Conservation (phyloP, 768 basidiomycete species). For the Suillus brevipes region DNA sequence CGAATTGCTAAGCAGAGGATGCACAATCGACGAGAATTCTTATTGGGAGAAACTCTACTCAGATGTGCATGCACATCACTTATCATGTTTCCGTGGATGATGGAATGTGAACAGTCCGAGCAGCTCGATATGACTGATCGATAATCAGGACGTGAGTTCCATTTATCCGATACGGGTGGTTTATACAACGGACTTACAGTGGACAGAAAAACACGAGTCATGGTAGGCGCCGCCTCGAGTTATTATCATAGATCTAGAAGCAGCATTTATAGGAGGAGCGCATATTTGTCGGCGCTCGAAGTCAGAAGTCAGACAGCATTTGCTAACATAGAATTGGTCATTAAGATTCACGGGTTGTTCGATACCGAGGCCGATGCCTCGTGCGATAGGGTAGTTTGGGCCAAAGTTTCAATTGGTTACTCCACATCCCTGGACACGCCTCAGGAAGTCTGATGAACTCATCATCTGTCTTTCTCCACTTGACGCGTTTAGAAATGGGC, state of each 20-base stretch:
- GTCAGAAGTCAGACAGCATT: background rate
- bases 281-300: background rate
- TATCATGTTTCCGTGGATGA: background rate
- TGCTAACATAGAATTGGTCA: background rate
- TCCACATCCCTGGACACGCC: background rate
- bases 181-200: background rate
- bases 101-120: background rate
- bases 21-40: background rate
- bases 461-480: background rate
- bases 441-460: background rate
- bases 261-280: background rate
- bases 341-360: background rate
- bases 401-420: background rate
- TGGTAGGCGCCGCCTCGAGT: slow-evolving; percentile 1
- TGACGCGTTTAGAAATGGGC: background rate
- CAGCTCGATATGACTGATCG: background rate
- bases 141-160: background rate
- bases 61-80: background rate
- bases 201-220: background rate
- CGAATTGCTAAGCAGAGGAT: background rate
- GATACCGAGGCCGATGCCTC: background rate
- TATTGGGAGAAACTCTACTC: background rate
- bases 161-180: background rate
- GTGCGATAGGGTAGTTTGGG: background rate
- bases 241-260: too few relatives aligned